Percentiles rank a stretch among this genome's conserved stretches.
Conservation (phyloP, 108 stramenopile genomes). For the Nitzschia putrida region DNA sequence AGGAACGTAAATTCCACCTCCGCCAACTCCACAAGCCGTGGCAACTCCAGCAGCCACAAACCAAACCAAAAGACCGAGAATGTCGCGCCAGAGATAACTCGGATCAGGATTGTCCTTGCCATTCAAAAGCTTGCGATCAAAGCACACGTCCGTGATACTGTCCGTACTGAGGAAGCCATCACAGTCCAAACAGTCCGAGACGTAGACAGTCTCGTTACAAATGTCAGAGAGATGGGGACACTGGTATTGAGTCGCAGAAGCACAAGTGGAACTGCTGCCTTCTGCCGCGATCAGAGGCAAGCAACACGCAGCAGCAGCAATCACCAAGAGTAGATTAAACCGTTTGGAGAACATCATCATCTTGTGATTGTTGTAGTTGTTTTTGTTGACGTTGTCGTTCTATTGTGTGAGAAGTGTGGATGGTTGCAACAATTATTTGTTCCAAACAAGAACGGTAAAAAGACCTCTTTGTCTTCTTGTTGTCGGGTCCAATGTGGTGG, state of each 20-base stretch:
- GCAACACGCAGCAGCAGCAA: neutral
- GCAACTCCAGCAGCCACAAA: constrained; percentile 60
- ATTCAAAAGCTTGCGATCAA: constrained; percentile 59
- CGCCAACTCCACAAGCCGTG: constrained; percentile 73
- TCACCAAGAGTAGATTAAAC: neutral
- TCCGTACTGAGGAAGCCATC: constrained; percentile 45
- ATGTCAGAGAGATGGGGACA: constrained; percentile 20
- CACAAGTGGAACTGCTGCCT: constrained; percentile 9
- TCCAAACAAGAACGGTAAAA: neutral
- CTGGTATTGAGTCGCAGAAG: neutral
- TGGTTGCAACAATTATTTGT: neutral
- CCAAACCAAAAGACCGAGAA: constrained; percentile 65
- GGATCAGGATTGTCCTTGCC: constrained; percentile 48
- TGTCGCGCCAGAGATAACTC: constrained; percentile 60
- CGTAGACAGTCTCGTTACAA: constrained; percentile 24
- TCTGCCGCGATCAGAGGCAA: neutral
- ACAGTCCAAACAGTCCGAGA: constrained; percentile 42
- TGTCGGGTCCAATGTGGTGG: no score
- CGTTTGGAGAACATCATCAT: neutral
- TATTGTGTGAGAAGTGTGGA: no score
- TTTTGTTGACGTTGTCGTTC: neutral
- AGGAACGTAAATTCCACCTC: constrained; percentile 76
- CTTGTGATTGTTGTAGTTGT: neutral
- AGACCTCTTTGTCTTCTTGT: no score
- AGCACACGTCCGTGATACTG: constrained; percentile 40